Base-by-base conservation (phyloP, 2,329 filamentous ascomycete species). In the Xylariaceae sp. region DNA sequence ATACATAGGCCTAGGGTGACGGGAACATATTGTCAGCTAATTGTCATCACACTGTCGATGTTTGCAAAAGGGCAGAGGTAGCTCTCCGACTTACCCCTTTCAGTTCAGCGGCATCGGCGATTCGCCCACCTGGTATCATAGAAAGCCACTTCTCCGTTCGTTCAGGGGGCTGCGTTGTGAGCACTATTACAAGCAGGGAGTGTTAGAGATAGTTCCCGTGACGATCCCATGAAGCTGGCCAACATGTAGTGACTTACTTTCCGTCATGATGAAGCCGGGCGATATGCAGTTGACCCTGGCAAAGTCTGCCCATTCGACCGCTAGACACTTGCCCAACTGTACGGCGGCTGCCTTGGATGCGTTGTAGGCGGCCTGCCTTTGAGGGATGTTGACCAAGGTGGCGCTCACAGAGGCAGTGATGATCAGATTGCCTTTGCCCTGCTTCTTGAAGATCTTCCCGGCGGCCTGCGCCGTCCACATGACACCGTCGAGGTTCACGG, bases 401-500 rank as follows among this genome's bases (percentile, higher is more conserved):
- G 58, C 58, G 55, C 58, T 62, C 30, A 62, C 57, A 2, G 57
- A 57, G 7, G 60, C 50, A 0, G 60, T 62, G 30, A 60, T 62
- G 35, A 62, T 62, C 44, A 62, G 35, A 23, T 60, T 62, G 10
- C 60, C 58, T 35, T 70, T 71, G 11, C 60, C 59, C 53, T 73
- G 73, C 47, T 69, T 66, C 66, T 76, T 71, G 56, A 75, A 74
- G 10, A 75, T 68, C 39, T 71, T 69, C 5, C 72, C 76, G 2
- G 74, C 75, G 8, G 75, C 75, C 62, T 77, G 75, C 5, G 76
- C 75, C 0, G 75, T 73, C 72, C 74, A 78, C 59, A 78, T 76
- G 1, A 74, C 74, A 0, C 76, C 76, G 59, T 76, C 69, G 48
- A 75, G 71, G 58, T 77, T 77, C 53, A 77, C 74, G 37, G 74